phyloP scores from a whole-genome alignment of 495 filamentous ascomycete species.

The Friedmanniomyces simplex region DNA sequence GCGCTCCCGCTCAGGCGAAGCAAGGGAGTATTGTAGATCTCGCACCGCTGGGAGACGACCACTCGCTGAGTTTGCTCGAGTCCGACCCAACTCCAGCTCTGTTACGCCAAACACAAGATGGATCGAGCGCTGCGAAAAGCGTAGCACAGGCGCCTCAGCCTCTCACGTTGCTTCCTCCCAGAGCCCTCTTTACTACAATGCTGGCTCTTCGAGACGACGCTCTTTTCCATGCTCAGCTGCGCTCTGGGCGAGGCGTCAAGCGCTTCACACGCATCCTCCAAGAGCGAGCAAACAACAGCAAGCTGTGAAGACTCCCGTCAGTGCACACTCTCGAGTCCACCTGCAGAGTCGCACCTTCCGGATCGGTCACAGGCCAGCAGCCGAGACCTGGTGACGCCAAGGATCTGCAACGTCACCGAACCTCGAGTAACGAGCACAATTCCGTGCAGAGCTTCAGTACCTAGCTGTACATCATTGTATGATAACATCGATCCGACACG shows the following conservation, averaged over 20 bases:
- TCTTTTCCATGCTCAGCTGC: background rate
- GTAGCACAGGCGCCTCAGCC: slow-evolving; percentile 2
- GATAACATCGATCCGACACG: too few relatives aligned
- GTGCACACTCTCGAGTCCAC: too few relatives aligned
- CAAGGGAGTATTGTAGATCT: background rate
- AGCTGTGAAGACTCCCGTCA: too few relatives aligned
- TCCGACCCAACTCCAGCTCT: background rate
- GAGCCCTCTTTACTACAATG: background rate
- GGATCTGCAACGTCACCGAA: background rate
- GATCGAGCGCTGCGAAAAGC: background rate
- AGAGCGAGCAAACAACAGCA: too few relatives aligned
- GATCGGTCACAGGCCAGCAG: background rate
- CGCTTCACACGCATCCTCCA: too few relatives aligned
- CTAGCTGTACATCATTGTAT: background rate
- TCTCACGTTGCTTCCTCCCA: background rate
- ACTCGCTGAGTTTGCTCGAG: background rate
- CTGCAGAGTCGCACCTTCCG: too few relatives aligned
- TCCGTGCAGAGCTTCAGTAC: background rate
- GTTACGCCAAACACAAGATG: background rate
- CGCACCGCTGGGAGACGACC: background rate
- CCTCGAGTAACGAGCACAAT: background rate
- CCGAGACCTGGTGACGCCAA: background rate
- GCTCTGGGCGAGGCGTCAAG: background rate
- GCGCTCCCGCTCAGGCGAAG: background rate
- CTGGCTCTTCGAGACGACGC: background rate